Percentiles rank a stretch among this genome's conserved stretches.
These are phyloP conservation scores for Hansenula sp. DNA, from an alignment of 1,139 yeast species.

Conservation along the genomic window DNA sequence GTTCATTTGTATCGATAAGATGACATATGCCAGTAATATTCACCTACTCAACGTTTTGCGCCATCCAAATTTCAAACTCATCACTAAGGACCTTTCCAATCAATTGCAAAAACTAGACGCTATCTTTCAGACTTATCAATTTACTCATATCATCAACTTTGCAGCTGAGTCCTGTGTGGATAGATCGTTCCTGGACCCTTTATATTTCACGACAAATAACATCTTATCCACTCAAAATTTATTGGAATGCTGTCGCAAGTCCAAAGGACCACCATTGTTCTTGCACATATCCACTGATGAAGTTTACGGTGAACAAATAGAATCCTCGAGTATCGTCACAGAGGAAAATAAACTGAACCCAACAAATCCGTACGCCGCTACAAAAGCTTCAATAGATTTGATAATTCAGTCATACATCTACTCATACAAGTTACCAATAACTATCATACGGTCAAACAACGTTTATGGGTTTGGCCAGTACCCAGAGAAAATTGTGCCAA, in stretches of 20 bases:
- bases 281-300: constrained; percentile 61
- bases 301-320: constrained; percentile 45
- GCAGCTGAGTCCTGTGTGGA: constrained; percentile 64
- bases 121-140: constrained; percentile 21
- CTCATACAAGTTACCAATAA: constrained; percentile 41
- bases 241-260: constrained; percentile 38
- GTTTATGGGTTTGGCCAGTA: constrained; percentile 55
- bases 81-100: constrained; percentile 37
- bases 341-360: constrained; percentile 43
- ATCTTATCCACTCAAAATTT: constrained; percentile 47
- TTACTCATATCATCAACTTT: constrained; percentile 43
- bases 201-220: constrained; percentile 45
- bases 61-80: constrained; percentile 25
- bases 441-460: constrained; percentile 48
- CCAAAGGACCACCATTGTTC: constrained; percentile 18
- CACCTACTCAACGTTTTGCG: constrained; percentile 26
- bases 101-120: constrained; percentile 23
- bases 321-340: constrained; percentile 25
- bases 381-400: constrained; percentile 55
- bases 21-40: constrained; percentile 32
- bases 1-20: constrained; percentile 46
- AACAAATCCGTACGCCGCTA: constrained; percentile 58
- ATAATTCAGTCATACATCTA: constrained; percentile 43
- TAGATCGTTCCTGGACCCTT: constrained; percentile 44
- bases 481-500: constrained; percentile 55